Evolutionary conservation across 2,329 filamentous ascomycete genomes (phyloP), one percentile per base, ranked within the genome.

Genomic region (Stemphylium beticola): DNA sequence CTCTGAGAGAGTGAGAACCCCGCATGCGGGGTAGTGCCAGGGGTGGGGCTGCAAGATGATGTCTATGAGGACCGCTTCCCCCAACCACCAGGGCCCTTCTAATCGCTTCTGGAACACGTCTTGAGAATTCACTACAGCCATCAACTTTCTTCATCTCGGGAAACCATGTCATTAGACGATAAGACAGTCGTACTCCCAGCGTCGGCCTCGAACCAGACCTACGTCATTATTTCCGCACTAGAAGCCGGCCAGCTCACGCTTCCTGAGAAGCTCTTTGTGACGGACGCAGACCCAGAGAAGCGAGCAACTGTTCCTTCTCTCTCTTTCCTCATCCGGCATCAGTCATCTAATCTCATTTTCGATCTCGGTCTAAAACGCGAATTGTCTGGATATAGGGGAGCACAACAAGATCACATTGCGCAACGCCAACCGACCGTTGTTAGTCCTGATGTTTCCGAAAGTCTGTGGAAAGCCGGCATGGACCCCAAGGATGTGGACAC

Each of bases 291-390:
- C 41, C 74, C 76, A 3, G 68, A 74, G 6, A 78, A 78, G 18
- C 73, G 75, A 52, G 73, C 73, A 4, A 83, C 79, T 3, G 82
- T 84, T 0, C 83, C 83, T 1, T 84, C 81, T 0, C 72, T 85
- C 2, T 78, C 78, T 0, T 85, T 85, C 60, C 73, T 85, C 2
- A 77, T 85, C 31, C 77, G 74, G 22, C 82, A 85, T 57, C 74
- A 76, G 2, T 72, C 74, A 2, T 39, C 49, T 22, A 34, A 37
- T 2, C 71, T 84, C 7, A 68, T 85, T 57, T 85, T 85, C 66
- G 83, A 85, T 60, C 77, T 85, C 8, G 82, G 83, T 8, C 70
- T 84, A 17, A 79, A 82, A 47, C 76, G 78, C 39, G 74, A 81
- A 26, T 58, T 78, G 11, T 57, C 67, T 4, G 71, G 72, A 37